Conservation (phyloP, 2,329 filamentous ascomycete genomes). For the Hymenoscyphus albidus region DNA sequence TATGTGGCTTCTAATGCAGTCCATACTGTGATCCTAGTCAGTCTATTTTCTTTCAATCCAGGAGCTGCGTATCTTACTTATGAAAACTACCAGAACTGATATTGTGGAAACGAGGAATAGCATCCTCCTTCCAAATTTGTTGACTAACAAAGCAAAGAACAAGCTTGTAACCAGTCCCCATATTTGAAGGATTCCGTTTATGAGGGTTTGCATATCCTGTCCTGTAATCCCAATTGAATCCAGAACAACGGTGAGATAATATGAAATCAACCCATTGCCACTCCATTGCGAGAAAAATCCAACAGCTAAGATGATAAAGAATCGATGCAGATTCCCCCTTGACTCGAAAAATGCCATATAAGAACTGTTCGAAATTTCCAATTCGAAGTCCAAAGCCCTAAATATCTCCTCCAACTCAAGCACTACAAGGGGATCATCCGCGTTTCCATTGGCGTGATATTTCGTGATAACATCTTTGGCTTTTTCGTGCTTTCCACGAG, state of each 20-base stretch:
- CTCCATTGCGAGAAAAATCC: constrained; percentile 23
- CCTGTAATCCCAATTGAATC: constrained; percentile 25
- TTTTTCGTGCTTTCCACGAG: constrained; percentile 48
- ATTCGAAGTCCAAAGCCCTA: constrained; percentile 20
- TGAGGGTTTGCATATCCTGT: constrained; percentile 20
- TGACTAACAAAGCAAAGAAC: constrained; percentile 22
- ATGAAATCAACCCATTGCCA: constrained; percentile 27
- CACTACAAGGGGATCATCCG: constrained; percentile 44
- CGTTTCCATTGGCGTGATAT: constrained; percentile 53
- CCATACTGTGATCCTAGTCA: constrained; percentile 14
- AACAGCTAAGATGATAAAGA: constrained; percentile 22
- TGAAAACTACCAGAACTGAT: constrained; percentile 21
- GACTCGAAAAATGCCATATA: constrained; percentile 25
- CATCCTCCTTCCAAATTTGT: constrained; percentile 22
- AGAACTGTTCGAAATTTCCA: constrained; percentile 36
- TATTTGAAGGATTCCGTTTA: constrained; percentile 25
- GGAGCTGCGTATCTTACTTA: constrained; percentile 13
- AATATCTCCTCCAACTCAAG: constrained; percentile 38
- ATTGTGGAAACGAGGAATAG: constrained; percentile 23
- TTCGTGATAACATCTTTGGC: constrained; percentile 48
- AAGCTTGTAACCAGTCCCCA: constrained; percentile 24
- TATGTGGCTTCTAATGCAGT: constrained; percentile 25
- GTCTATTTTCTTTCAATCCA: neutral
- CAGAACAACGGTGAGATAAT: constrained; percentile 25
- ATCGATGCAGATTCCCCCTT: constrained; percentile 23